These are phyloP conservation scores for Ophidiomyces ophidiicola DNA, from an alignment of 2,329 filamentous ascomycete species.

Conservation along the genomic window DNA sequence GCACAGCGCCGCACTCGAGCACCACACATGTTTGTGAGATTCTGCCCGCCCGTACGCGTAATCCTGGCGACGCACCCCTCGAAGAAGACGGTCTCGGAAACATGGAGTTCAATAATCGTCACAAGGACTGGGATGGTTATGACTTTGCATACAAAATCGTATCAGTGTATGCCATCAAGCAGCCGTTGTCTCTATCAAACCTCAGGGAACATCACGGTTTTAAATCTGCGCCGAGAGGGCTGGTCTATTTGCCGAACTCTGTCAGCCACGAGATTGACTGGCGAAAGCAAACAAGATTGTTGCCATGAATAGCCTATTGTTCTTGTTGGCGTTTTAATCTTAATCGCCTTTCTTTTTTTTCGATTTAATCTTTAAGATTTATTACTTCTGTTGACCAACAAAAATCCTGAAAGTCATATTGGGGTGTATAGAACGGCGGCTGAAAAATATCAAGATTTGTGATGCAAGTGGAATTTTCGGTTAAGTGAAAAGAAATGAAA, in stretches of 20 bases:
- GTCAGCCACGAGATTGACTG: constrained; percentile 6
- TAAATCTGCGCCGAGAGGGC: constrained; percentile 30
- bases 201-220: constrained; percentile 40
- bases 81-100: constrained; percentile 19
- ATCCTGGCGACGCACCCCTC: constrained; percentile 11
- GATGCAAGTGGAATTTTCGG: too few relatives aligned
- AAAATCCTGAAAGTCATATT: too few relatives aligned
- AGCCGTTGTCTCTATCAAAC: constrained; percentile 14
- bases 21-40: constrained; percentile 14
- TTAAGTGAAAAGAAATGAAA: too few relatives aligned
- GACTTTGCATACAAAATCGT: constrained; percentile 22
- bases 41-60: constrained; percentile 10
- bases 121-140: constrained; percentile 21
- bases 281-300: constrained; percentile 9
- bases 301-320: too few relatives aligned
- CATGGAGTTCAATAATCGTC: constrained; percentile 18
- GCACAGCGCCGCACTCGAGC: constrained; percentile 14
- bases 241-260: constrained; percentile 5
- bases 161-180: constrained; percentile 17
- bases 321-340: too few relatives aligned
- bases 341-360: too few relatives aligned
- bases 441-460: too few relatives aligned
- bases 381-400: too few relatives aligned
- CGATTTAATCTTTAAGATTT: too few relatives aligned
- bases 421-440: too few relatives aligned